A percentile compares a stretch with the other conserved stretches of the same genome.
Evolutionary conservation across 179 eudicot species (phyloP).

Genomic region (Beta corolliflora): DNA sequence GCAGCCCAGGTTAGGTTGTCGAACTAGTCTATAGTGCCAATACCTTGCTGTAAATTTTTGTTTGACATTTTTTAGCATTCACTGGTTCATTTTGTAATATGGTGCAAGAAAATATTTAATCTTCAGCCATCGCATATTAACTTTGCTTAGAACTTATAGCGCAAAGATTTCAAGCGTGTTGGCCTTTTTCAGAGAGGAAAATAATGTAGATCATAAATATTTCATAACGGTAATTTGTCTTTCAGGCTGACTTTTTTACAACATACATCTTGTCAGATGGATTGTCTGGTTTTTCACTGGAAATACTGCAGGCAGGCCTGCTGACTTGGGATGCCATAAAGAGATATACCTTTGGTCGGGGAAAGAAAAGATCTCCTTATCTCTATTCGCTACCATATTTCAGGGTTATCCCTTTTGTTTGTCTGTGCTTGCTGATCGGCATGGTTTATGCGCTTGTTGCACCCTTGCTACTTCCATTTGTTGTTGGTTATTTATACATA

Average conservation of each 20-base stretch:
- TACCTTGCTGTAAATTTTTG: neutral
- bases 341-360: constrained; percentile 57
- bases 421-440: constrained; percentile 72
- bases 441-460: constrained; percentile 84
- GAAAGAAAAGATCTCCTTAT: constrained; percentile 58
- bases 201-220: neutral
- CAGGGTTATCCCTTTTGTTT: constrained; percentile 69
- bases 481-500: constrained; percentile 74
- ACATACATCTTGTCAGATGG: constrained; percentile 93
- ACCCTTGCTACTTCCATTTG: constrained; percentile 87
- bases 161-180: neutral
- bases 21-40: neutral
- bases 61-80: neutral
- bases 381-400: constrained; percentile 74
- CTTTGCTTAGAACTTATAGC: neutral
- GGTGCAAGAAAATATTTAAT: neutral
- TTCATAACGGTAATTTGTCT: constrained; percentile 7
- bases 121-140: neutral
- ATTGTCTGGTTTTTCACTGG: constrained; percentile 83
- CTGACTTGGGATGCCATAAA: constrained; percentile 62
- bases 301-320: constrained; percentile 82
- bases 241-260: constrained; percentile 92
- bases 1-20: constrained; percentile 72
- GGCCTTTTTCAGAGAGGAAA: neutral
- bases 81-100: neutral